These are phyloP conservation scores for Flammula alnicola DNA, from an alignment of 1,284 basidiomycete genomes.

Conservation along the genomic window DNA sequence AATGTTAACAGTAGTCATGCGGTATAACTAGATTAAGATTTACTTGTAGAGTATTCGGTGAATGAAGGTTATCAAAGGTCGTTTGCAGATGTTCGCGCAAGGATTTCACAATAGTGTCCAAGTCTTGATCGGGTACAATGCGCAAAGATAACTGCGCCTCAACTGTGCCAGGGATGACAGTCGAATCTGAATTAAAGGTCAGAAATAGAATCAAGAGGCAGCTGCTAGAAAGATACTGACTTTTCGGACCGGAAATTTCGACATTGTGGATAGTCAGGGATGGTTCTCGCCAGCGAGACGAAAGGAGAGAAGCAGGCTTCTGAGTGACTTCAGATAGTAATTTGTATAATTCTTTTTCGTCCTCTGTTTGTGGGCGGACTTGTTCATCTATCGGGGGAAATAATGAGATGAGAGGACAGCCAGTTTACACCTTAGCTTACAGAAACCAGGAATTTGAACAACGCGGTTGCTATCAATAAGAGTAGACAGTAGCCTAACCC, in stretches of 20 bases:
- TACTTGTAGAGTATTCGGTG: slow-evolving; percentile 78
- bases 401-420: slow-evolving; percentile 8
- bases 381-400: slow-evolving; percentile 60
- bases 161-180: slow-evolving; percentile 86
- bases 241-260: slow-evolving; percentile 74
- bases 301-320: slow-evolving; percentile 66
- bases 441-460: slow-evolving; percentile 85
- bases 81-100: slow-evolving; percentile 64
- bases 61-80: slow-evolving; percentile 67
- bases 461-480: slow-evolving; percentile 63
- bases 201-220: not conserved
- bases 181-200: slow-evolving; percentile 58
- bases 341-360: slow-evolving; percentile 72
- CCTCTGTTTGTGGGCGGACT: slow-evolving; percentile 68
- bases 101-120: slow-evolving; percentile 69
- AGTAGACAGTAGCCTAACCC: slow-evolving; percentile 80
- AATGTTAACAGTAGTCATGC: not conserved
- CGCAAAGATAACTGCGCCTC: slow-evolving; percentile 85
- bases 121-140: slow-evolving; percentile 92
- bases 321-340: slow-evolving; percentile 71
- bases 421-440: too few species aligned
- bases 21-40: slow-evolving; percentile 10
- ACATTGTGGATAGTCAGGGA: slow-evolving; percentile 76
- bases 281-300: slow-evolving; percentile 81
- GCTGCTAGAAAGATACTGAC: slow-evolving; percentile 37